Evolutionary conservation across 2,329 filamentous ascomycete genomes (phyloP), one percentile per base, ranked within the genome.

Genomic region (Orbilia ellipsospora): DNA sequence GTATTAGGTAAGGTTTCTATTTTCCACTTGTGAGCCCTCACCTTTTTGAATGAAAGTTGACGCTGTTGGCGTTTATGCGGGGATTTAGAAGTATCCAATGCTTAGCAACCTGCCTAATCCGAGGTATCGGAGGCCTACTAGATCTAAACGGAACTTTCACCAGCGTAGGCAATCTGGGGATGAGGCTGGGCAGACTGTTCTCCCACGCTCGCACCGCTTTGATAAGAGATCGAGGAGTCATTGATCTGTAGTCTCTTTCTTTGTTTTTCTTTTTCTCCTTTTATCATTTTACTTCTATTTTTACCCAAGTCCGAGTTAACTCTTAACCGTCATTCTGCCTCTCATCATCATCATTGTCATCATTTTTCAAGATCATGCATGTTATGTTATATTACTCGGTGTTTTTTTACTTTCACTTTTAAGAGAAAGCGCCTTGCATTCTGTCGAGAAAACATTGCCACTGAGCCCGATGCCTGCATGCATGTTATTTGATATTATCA

Each of bases 1-100:
- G 73, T 79, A 79, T 76, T 80, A 77, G 77, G 77, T 78, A 70
- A 61, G 64, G 64, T 4, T 16, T n/a, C 44, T 52, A n/a, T 4
- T 15, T 7, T 16, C 12, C n/a, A 2, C 4, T 62, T 36, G 28
- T 36, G 42, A 18, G 42, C 51, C 20, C 36, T 57, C 51, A 16
- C n/a, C n/a, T n/a, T 62, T 42, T 42, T 20, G 20, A 36, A n/a
- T 4, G 31, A 12, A 20, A 4, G 23, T 16, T 48, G 15, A 20
- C 31, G 31, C 10, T 36, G 5, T 10, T 36, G 31, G 10, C 10
- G 5, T 36, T 51, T 48, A 51, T 20, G 2, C 23, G 15, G 26
- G 40, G 51, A 26, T 31, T 45, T 40, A 73, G 68, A 73, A 65
- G 51, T 73, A 73, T 48, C 68, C 68, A 12, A 61, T 66, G 61